phyloP scores from a whole-genome alignment of 345 rosid species.

The Eucalyptus pauciflora region DNA sequence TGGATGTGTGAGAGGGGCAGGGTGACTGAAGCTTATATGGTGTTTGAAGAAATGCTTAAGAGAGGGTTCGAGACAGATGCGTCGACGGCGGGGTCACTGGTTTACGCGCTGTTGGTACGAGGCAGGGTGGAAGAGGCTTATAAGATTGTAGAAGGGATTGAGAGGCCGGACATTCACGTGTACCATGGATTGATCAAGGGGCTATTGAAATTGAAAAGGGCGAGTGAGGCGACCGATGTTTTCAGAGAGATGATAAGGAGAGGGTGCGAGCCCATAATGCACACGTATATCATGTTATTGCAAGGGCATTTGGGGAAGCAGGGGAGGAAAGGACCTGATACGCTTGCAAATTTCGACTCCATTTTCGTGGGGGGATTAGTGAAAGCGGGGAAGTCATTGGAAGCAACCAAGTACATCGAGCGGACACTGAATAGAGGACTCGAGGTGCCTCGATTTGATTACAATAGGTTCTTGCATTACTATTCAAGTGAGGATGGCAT shows the following conservation, averaged over 20 bases:
- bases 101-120: constrained; percentile 45
- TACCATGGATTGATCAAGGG: constrained; percentile 78
- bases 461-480: constrained; percentile 69
- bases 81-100: constrained; percentile 22
- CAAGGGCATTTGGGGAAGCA: constrained; percentile 90
- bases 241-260: constrained; percentile 73
- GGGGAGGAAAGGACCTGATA: constrained; percentile 74
- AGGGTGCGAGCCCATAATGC: constrained; percentile 89
- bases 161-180: constrained; percentile 47
- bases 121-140: constrained; percentile 52
- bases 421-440: constrained; percentile 50
- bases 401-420: constrained; percentile 72
- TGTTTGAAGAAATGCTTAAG: constrained; percentile 65
- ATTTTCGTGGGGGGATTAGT: constrained; percentile 90
- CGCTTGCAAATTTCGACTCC: constrained; percentile 64
- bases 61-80: constrained; percentile 49
- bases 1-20: constrained; percentile 75
- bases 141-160: constrained; percentile 12
- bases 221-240: constrained; percentile 59
- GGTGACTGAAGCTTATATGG: constrained; percentile 17
- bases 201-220: constrained; percentile 41
- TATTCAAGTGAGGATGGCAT: constrained; percentile 72
- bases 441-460: constrained; percentile 84
- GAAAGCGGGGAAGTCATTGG: constrained; percentile 65
- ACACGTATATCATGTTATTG: constrained; percentile 72